phyloP scores from a whole-genome alignment of 805 yeast species.

The Cyberlindnera meyerae region DNA sequence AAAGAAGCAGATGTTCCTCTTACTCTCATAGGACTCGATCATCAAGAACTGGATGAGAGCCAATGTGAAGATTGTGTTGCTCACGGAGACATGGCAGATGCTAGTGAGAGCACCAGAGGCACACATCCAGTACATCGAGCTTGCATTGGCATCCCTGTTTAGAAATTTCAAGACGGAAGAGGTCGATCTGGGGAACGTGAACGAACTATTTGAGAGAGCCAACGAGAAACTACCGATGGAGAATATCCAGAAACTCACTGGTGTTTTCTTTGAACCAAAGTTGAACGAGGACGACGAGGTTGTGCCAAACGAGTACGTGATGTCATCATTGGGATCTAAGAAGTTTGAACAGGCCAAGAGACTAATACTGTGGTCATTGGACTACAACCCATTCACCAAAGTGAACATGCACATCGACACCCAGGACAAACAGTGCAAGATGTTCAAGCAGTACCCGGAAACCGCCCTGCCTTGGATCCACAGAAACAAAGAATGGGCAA shows the following conservation, averaged over 20 bases:
- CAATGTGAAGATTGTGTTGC: conserved; percentile 21
- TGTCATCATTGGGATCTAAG: conserved; percentile 18
- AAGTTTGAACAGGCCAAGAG: conserved; percentile 22
- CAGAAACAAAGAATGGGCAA: conserved; percentile 18
- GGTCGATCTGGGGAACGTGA: conserved; percentile 16
- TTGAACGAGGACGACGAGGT: conserved; percentile 3
- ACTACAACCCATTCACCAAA: conserved; percentile 21
- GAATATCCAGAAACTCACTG: conserved; percentile 22
- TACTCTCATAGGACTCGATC: conserved; percentile 17
- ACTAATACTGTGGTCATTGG: conserved; percentile 24
- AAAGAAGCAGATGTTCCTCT: conserved; percentile 18
- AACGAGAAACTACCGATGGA: conserved; percentile 17
- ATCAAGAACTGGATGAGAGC: conserved; percentile 25
- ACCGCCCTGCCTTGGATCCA: conserved; percentile 25
- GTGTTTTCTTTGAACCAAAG: conserved; percentile 20
- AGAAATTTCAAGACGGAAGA: conserved; percentile 11
- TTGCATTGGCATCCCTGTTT: conserved; percentile 17
- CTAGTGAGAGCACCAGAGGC: conserved; percentile 21
- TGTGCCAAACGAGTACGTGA: conserved; percentile 8
- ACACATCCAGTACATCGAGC: conserved; percentile 24
- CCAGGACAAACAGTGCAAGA: conserved; percentile 4
- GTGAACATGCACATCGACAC: conserved; percentile 10
- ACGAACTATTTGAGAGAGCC: conserved; percentile 6
- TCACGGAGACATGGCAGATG: conserved; percentile 18
- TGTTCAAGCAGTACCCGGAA: conserved; percentile 11